phyloP scores from a whole-genome alignment of 2,329 filamentous ascomycete genomes.

The Talaromyces pinophilus region DNA sequence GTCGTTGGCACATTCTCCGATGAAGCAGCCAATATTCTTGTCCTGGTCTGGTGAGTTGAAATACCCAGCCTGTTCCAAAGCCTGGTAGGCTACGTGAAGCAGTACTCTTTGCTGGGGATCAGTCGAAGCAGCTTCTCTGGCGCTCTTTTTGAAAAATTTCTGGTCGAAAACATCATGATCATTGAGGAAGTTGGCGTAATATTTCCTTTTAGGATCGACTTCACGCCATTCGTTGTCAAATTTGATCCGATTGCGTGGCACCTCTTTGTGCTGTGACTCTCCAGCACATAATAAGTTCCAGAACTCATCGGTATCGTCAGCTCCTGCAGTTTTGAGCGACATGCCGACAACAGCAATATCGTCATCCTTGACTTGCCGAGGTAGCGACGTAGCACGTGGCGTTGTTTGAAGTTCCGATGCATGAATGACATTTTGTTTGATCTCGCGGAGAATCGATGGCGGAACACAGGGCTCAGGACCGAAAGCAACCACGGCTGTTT shows the following conservation, averaged over 20 bases:
- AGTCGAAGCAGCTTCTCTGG: conserved; percentile 21
- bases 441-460: conserved; percentile 32
- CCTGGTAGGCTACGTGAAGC: conserved; percentile 43
- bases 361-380: conserved; percentile 22
- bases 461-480: conserved; percentile 43
- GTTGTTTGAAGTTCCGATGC: not conserved
- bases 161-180: conserved; percentile 36
- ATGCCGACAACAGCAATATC: conserved; percentile 39
- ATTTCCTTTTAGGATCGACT: conserved; percentile 25
- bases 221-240: conserved; percentile 24
- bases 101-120: conserved; percentile 31
- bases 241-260: conserved; percentile 24
- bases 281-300: conserved; percentile 35
- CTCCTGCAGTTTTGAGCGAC: conserved; percentile 34
- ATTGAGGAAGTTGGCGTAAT: conserved; percentile 26
- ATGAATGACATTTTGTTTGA: conserved; percentile 25
- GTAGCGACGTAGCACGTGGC: not conserved
- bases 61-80: conserved; percentile 30
- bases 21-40: conserved; percentile 32
- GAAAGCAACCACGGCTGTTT: conserved; percentile 35
- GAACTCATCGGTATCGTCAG: conserved; percentile 34
- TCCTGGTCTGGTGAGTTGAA: conserved; percentile 28
- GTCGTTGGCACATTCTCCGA: conserved; percentile 31
- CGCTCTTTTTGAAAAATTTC: conserved; percentile 28
- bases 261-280: conserved; percentile 27